A percentile compares a stretch with the other conserved stretches of the same genome.
Conservation (phyloP, 495 filamentous ascomycete genomes). For the Tuber indicum region DNA sequence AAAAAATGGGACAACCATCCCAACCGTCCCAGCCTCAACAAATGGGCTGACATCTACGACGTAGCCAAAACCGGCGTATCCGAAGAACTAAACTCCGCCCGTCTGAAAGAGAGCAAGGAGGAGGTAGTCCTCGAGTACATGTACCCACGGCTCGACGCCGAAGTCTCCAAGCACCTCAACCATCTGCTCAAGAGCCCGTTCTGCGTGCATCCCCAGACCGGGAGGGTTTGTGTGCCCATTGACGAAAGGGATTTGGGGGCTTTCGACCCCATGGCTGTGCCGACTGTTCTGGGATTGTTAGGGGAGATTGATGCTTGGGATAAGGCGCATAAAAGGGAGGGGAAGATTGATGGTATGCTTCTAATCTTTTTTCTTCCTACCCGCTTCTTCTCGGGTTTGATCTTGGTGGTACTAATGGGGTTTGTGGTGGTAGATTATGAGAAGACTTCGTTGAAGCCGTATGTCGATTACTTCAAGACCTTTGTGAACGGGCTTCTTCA, state of each 20-base stretch:
- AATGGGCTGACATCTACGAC: slow-evolving; percentile 90
- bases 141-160: slow-evolving; percentile 93
- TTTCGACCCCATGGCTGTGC: slow-evolving; percentile 82
- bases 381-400: slow-evolving; percentile 40
- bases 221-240: slow-evolving; percentile 86
- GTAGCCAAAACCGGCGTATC: slow-evolving; percentile 67
- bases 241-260: slow-evolving; percentile 60
- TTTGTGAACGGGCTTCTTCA: slow-evolving; percentile 73
- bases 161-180: slow-evolving; percentile 94
- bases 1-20: slow-evolving; percentile 87
- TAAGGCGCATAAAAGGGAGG: slow-evolving; percentile 41
- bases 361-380: slow-evolving; percentile 7
- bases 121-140: slow-evolving; percentile 95
- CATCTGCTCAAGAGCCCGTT: slow-evolving; percentile 96
- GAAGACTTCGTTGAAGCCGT: slow-evolving; percentile 90
- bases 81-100: slow-evolving; percentile 56
- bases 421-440: slow-evolving; percentile 66
- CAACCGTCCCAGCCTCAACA: slow-evolving; percentile 61
- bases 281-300: slow-evolving; percentile 73
- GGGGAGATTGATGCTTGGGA: slow-evolving; percentile 76
- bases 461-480: slow-evolving; percentile 77
- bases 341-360: slow-evolving; percentile 45
- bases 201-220: slow-evolving; percentile 90
- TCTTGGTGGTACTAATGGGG: slow-evolving; percentile 15
- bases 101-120: slow-evolving; percentile 78